These are phyloP conservation scores for Bipolaris oryzae DNA, from an alignment of 2,329 filamentous ascomycete species.

Conservation along the genomic window DNA sequence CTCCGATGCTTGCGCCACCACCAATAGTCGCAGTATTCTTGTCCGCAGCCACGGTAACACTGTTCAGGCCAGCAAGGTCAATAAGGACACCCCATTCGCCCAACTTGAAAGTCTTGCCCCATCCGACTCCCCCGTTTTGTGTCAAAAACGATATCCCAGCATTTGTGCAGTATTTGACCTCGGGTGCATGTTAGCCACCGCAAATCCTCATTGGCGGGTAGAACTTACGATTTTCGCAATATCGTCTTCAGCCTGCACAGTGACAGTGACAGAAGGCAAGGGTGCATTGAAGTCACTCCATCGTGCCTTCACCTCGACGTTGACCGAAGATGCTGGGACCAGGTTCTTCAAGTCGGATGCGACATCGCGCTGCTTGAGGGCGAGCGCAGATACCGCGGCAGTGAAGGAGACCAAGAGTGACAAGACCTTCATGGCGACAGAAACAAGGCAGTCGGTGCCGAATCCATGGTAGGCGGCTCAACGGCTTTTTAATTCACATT, in stretches of 20 bases:
- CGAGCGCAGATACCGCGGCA: conserved; percentile 20
- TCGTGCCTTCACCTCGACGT: conserved; percentile 21
- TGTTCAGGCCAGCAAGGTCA: conserved; percentile 35
- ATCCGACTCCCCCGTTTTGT: conserved; percentile 39
- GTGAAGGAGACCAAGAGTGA: conserved; percentile 17
- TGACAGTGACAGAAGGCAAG: conserved; percentile 27
- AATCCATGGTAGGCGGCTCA: conserved; percentile 5
- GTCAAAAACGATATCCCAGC: conserved; percentile 31
- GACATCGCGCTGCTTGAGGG: conserved; percentile 15
- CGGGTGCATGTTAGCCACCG: not conserved
- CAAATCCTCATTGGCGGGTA: not conserved
- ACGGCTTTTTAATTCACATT: conserved; percentile 8
- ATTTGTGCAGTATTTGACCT: conserved; percentile 34
- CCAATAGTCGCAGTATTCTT: conserved; percentile 35
- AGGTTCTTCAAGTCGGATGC: conserved; percentile 20
- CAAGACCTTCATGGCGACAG: conserved; percentile 20
- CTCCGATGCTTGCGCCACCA: conserved; percentile 47
- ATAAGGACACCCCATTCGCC: conserved; percentile 36
- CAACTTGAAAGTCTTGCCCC: conserved; percentile 33
- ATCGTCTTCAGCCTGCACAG: conserved; percentile 28
- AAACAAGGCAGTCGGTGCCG: conserved; percentile 7
- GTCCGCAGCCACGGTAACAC: conserved; percentile 30
- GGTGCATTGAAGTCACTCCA: conserved; percentile 34
- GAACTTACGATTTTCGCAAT: conserved; percentile 26
- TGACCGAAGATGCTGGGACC: conserved; percentile 22